Base-by-base conservation (phyloP, 2,329 filamentous ascomycete genomes). In the Claviceps sp. region DNA sequence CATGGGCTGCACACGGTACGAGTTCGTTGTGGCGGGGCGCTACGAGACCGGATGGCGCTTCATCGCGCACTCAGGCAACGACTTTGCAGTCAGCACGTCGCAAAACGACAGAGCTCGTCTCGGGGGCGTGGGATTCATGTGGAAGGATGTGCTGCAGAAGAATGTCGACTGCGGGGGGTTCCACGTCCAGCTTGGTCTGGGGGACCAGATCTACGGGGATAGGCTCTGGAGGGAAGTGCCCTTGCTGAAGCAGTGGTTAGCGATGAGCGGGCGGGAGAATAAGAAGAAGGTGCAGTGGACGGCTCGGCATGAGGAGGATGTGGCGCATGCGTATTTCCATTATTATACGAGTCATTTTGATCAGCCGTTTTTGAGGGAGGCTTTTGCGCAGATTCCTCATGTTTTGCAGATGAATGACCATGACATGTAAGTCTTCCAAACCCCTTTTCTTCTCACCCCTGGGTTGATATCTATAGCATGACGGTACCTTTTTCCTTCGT, bases 291-390 rank as follows among this genome's bases (percentile, higher is more conserved):
- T 88, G 0, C 78, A 84, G 44, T 98, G 93, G 93, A 95, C 90
- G 7, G 88, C 91, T 3, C 84, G 88, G 48, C 88, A 97, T 61
- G 89, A 98, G 63, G 91, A 98, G 63, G 93, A 98, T 63, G 88
- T 95, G 18, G 84, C 85, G 2, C 90, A 97, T 68, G 90, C 93
- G 7, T 98, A 95, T 71, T 98, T 98, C 68, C 93, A 98, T 67
- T 98, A 95, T 67, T 98, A 98, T 65, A 95, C 90, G 1, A 95
- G 89, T 59, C 91, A 97, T 67, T 97, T 98, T 65, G 93, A 98
- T 64, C 93, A 98, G 68, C 90, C 91, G 6, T 91, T 94, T 67
- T 68, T 98, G 58, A 77, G 93, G 55, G 93, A 98, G 68, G 90
- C 91, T 0, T 98, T 95, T 72, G 93, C 93, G 22, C 93, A 98